These are phyloP conservation scores for Rosa chinensis DNA, from an alignment of 306 rosid species.

Conservation along the genomic window DNA sequence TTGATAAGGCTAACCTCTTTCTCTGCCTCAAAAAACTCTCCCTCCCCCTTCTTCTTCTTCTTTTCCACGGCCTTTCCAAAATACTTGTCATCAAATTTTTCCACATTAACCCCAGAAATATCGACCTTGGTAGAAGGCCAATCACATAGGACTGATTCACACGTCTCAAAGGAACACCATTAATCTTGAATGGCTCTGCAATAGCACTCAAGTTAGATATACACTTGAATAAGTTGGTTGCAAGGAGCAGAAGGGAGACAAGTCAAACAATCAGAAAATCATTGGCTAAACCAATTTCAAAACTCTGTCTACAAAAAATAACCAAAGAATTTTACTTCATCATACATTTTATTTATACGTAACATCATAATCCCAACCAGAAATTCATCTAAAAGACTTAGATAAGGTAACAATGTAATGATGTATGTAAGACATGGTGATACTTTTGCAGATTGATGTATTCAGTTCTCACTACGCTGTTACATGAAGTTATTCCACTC, in stretches of 20 bases:
- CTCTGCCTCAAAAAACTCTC: constrained; percentile 40
- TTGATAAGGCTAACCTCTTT: constrained; percentile 27
- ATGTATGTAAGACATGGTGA: not conserved
- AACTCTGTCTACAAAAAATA: not conserved
- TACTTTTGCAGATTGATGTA: not conserved
- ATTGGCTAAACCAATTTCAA: not conserved
- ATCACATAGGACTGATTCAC: constrained; percentile 42
- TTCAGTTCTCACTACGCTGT: not conserved
- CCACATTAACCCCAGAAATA: constrained; percentile 31
- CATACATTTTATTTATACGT: not conserved
- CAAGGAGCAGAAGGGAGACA: not conserved
- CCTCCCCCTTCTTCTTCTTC: constrained; percentile 40
- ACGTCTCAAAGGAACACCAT: constrained; percentile 43
- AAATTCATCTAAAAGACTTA: not conserved
- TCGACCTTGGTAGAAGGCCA: constrained; percentile 41
- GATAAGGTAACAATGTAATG: not conserved
- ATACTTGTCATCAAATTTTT: constrained; percentile 36
- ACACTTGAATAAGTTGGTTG: not conserved
- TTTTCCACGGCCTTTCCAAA: constrained; percentile 29
- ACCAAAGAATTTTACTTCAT: not conserved
- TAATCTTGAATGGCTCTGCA: constrained; percentile 39
- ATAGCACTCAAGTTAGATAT: not conserved
- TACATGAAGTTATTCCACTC: too few relatives aligned
- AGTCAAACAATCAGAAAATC: not conserved
- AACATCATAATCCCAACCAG: not conserved